These are phyloP conservation scores for Clavispora phyllophila DNA, from an alignment of 805 yeast species.

Conservation along the genomic window DNA sequence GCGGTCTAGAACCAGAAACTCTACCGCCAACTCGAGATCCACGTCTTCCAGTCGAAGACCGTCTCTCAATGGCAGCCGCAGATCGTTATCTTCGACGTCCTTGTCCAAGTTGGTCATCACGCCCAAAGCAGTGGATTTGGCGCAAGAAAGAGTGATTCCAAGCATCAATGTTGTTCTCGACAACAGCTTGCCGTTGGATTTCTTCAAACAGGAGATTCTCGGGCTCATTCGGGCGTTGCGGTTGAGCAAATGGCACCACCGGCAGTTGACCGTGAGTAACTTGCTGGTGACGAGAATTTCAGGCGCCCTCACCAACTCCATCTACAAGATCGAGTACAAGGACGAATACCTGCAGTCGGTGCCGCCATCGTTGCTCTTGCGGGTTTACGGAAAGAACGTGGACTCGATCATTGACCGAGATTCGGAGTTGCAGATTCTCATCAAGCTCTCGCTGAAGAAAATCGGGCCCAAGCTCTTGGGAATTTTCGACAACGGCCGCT, in stretches of 20 bases:
- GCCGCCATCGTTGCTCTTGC: constrained; percentile 60
- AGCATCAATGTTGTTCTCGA: constrained; percentile 60
- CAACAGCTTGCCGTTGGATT: constrained; percentile 73
- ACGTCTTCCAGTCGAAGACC: constrained; percentile 32
- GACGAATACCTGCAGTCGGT: constrained; percentile 24
- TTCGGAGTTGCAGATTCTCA: constrained; percentile 65
- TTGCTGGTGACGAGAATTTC: constrained; percentile 63
- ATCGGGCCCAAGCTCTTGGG: constrained; percentile 91
- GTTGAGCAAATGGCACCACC: constrained; percentile 76
- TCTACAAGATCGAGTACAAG: constrained; percentile 65
- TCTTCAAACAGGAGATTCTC: constrained; percentile 76
- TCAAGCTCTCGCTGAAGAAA: constrained; percentile 65
- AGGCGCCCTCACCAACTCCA: constrained; percentile 92
- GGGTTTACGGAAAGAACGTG: constrained; percentile 87
- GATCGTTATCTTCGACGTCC: constrained; percentile 34
- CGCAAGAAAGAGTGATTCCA: constrained; percentile 38
- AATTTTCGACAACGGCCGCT: constrained; percentile 85
- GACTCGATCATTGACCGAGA: constrained; percentile 84
- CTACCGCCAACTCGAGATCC: constrained; percentile 31
- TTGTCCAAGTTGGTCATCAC: constrained; percentile 23
- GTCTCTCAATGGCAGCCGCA: constrained; percentile 22
- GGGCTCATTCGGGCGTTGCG: constrained; percentile 56
- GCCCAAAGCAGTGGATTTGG: constrained; percentile 22
- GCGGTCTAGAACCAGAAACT: constrained; percentile 28
- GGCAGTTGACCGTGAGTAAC: constrained; percentile 34